These are phyloP conservation scores for Mycocentrospora acerina DNA, from an alignment of 2,329 filamentous ascomycete species.

Conservation along the genomic window DNA sequence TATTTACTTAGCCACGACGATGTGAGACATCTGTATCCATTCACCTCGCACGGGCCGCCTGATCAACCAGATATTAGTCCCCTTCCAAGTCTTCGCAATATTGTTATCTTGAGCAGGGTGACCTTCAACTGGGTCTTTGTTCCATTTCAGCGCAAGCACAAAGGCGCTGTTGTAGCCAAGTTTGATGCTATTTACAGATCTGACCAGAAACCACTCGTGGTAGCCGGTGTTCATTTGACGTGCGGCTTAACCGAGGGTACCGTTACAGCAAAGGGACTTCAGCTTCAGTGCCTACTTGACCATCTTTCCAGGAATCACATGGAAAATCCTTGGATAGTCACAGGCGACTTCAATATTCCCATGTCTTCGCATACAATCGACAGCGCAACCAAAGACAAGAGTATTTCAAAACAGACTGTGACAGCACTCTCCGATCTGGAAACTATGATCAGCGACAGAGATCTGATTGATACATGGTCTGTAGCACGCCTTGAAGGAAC, in stretches of 20 bases:
- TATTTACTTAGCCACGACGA: constrained; percentile 53
- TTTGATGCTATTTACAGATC: constrained; percentile 42
- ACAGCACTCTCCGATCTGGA: constrained; percentile 52
- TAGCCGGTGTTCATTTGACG: constrained; percentile 64
- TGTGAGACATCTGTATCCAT: constrained; percentile 56
- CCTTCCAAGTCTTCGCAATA: constrained; percentile 62
- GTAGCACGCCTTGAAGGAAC: constrained; percentile 48
- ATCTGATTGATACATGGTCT: constrained; percentile 57
- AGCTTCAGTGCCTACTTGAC: constrained; percentile 54
- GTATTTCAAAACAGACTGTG: constrained; percentile 55
- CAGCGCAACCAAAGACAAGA: constrained; percentile 53
- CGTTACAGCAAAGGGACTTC: constrained; percentile 58
- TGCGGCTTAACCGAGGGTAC: constrained; percentile 62
- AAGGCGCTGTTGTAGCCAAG: constrained; percentile 56
- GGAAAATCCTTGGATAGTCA: constrained; percentile 56
- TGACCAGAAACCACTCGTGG: constrained; percentile 43
- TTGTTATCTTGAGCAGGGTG: constrained; percentile 60
- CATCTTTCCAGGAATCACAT: constrained; percentile 49
- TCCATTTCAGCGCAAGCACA: constrained; percentile 58
- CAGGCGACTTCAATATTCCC: constrained; percentile 66
- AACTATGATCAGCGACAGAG: constrained; percentile 46
- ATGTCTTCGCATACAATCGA: constrained; percentile 61
- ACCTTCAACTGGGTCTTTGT: constrained; percentile 59
- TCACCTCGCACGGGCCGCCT: constrained; percentile 60
- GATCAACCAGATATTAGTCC: constrained; percentile 54